Percentiles rank a stretch among this genome's conserved stretches.
These are phyloP conservation scores for Rubia tinctorum DNA, from an alignment of 305 asterid genomes.

Conservation along the genomic window DNA sequence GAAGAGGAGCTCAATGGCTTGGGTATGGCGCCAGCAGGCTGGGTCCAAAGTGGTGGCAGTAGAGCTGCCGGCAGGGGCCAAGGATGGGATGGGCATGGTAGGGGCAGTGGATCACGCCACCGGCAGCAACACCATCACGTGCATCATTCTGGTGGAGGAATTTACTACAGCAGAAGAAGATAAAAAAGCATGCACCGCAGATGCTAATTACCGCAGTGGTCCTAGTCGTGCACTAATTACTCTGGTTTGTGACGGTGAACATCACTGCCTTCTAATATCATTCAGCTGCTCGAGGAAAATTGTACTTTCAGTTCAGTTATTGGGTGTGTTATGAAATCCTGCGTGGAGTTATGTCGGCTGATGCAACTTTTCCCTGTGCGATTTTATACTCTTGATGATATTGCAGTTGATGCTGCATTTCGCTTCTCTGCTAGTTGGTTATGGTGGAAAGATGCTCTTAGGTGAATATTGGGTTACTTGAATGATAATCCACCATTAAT, in stretches of 20 bases:
- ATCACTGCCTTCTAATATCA: not conserved
- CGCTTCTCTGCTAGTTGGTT: not conserved
- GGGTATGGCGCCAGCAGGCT: slow-evolving; percentile 55
- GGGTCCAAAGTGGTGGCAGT: slow-evolving; percentile 60
- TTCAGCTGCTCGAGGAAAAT: not conserved
- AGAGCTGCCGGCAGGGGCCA: slow-evolving; percentile 59
- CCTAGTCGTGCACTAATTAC: not conserved
- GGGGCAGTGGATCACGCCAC: slow-evolving; percentile 62
- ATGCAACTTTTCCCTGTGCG: not conserved
- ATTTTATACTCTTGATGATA: not conserved
- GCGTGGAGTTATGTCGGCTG: not conserved
- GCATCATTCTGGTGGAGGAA: slow-evolving; percentile 82
- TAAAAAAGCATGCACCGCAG: slow-evolving; percentile 19
- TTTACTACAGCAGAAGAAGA: slow-evolving; percentile 76
- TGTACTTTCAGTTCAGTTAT: slow-evolving; percentile 1
- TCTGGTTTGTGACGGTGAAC: not conserved
- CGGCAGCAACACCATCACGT: slow-evolving; percentile 62
- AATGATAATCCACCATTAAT: not conserved
- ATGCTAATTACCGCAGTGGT: too few relatives aligned
- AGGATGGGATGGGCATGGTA: slow-evolving; percentile 72
- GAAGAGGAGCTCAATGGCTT: slow-evolving; percentile 87
- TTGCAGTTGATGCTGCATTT: not conserved
- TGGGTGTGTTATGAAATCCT: not conserved
- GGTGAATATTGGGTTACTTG: not conserved
- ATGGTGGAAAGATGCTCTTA: too few relatives aligned